phyloP scores from a whole-genome alignment of 1,139 yeast species.

The Magnusiomyces magnusii region DNA sequence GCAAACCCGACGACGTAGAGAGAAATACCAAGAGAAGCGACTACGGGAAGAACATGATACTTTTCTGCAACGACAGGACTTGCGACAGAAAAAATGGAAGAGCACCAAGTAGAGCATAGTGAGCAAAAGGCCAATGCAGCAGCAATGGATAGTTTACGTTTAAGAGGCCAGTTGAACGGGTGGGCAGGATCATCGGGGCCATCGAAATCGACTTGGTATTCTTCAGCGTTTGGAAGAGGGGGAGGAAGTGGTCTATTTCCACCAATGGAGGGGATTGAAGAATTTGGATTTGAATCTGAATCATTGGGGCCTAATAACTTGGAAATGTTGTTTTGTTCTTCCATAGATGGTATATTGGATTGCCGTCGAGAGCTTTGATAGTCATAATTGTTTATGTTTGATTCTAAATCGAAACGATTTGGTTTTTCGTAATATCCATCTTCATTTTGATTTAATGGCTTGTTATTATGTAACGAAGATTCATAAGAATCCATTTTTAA shows the following conservation, averaged over 20 bases:
- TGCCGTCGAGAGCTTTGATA: no score
- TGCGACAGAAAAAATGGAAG: slow-evolving; percentile 39
- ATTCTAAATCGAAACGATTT: no score
- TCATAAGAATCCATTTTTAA: no score
- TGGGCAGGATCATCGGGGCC: slow-evolving; percentile 46
- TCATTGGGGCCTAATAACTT: not conserved
- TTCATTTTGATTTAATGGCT: no score
- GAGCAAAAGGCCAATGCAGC: slow-evolving; percentile 27
- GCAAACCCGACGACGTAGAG: slow-evolving; percentile 77
- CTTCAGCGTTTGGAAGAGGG: slow-evolving; percentile 38
- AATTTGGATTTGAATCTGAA: not conserved
- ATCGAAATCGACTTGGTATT: slow-evolving; percentile 45
- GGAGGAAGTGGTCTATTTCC: slow-evolving; percentile 46
- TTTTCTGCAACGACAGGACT: slow-evolving; percentile 26
- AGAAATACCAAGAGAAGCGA: slow-evolving; percentile 49
- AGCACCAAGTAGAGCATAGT: slow-evolving; percentile 37
- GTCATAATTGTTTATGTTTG: not conserved
- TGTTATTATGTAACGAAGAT: no score
- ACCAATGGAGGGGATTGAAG: slow-evolving; percentile 31
- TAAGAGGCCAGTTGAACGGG: slow-evolving; percentile 43
- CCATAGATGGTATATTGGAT: not conserved
- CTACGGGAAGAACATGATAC: slow-evolving; percentile 29
- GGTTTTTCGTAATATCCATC: no score
- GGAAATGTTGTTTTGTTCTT: not conserved
- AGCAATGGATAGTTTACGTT: slow-evolving; percentile 29